A percentile compares a stretch with the other conserved stretches of the same genome.
Conservation (phyloP, 495 filamentous ascomycete genomes). For the Pseudomonodictys pantanalensis region DNA sequence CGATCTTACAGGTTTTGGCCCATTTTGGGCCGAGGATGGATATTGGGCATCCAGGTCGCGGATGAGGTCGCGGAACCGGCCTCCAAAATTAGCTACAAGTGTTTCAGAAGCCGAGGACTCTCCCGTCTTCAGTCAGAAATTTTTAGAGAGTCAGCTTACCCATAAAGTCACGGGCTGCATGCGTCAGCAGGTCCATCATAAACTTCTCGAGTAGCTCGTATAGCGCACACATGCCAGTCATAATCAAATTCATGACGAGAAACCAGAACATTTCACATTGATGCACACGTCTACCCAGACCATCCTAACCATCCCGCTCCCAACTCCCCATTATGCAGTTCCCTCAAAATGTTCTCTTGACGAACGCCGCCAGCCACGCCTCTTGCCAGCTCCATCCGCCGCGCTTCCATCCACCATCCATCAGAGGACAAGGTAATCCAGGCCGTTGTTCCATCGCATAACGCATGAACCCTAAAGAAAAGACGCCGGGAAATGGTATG, state of each 20-base stretch:
- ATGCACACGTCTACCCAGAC: conserved; percentile 2
- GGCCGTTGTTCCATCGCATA: conserved; percentile 11
- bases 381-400: background rate
- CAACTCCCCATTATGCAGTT: conserved; percentile 1
- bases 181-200: too few relatives aligned
- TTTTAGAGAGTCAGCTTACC: too few relatives aligned
- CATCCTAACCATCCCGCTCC: background rate
- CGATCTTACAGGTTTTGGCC: too few relatives aligned
- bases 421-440: background rate
- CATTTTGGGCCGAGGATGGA: too few relatives aligned
- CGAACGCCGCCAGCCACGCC: background rate
- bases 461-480: background rate
- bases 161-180: too few relatives aligned
- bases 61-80: too few relatives aligned
- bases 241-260: background rate
- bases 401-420: background rate
- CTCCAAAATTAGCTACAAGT: too few relatives aligned
- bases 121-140: too few relatives aligned
- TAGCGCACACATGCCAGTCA: background rate
- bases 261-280: conserved; percentile 3
- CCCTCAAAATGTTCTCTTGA: background rate
- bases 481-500: conserved; percentile 6
- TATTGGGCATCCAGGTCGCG: too few relatives aligned
- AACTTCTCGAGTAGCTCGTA: too few relatives aligned
- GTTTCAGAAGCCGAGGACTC: too few relatives aligned